Evolutionary conservation across 1,284 basidiomycete species (phyloP), one percentile per base, ranked within the genome.

Genomic region (Tilletia indica): DNA sequence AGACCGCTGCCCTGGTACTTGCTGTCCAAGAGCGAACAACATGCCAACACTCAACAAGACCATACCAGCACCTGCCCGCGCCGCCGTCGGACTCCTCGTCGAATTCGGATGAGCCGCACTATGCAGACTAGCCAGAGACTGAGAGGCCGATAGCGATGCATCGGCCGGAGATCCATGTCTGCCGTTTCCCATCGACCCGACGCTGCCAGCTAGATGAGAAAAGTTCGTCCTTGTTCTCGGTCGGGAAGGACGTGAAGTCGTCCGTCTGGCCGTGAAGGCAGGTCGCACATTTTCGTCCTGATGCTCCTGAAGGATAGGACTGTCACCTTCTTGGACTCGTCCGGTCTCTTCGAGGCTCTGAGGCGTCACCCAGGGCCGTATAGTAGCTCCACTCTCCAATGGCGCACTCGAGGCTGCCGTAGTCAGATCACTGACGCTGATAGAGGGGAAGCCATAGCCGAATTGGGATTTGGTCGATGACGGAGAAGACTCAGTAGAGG

Each of bases 41-140:
- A 70, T 36, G 34, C 72, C 49, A 9, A 68, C 38, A 38, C 73
- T 64, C 14, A 76, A 21, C 48, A 76, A 54, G 25, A 73, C 73
- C 70, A 76, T 74, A 19, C 42, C 51, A 4, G 71, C 58, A 12
- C 74, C 73, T 8, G 69, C 61, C 9, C 74, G 73, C 14, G 70
- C 70, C 19, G 67, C 56, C 34, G 25, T 34, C n/a, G 56, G 56
- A 12, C 25, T 58, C 56, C 56, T 25, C 34, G 56, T 31, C 21
- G 25, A 21, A 31, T 34, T 58, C 21, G 56, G 25, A 58, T 58
- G 51, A 8, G 31, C 51, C n/a, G 51, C n/a, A 19, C 19, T 54
- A 25, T 54, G 56, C 56, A 58, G 56, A 58, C 56, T 58, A 31
- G 56, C 56, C 56, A 58, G 25, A 21, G 56, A 25, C 56, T 58